Evolutionary conservation across 768 basidiomycete genomes (phyloP), one percentile per base, ranked within the genome.

Genomic region (Lactifluus subvellereus): DNA sequence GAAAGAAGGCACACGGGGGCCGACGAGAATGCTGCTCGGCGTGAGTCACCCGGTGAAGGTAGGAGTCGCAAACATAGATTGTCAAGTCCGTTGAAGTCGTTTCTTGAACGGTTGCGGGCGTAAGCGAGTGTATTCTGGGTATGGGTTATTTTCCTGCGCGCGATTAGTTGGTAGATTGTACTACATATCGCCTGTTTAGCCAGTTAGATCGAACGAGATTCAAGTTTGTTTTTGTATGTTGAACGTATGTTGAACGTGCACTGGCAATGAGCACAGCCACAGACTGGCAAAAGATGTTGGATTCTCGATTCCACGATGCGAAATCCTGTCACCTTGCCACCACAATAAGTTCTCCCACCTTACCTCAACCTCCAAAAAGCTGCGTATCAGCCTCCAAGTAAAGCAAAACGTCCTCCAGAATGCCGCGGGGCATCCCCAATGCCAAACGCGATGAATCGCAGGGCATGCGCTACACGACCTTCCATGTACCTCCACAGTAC

Each of bases 341-440:
- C 57, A 54, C 51, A 32, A 22, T 32, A n/a, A 2, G 35, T 18
- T 49, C 47, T 40, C 4, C 22, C 51, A 35, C 27, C 52, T 16
- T 47, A 59, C 47, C 32, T 45, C 38, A 42, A 20, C 48, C 10
- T n/a, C 43, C 48, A 2, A 16, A 33, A 32, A 45, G 22, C 22
- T 35, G 49, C 38, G 14, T 40, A 40, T 40, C 37, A n/a, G 18
- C n/a, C 38, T 18, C 42, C 57, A 49, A 63, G 52, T 47, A 27
- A 13, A 48, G 13, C 51, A 48, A 58, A 38, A 40, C 57, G 13
- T 45, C 22, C 13, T 60, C 22, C 20, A 66, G n/a, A 37, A 91
- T 91, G 90, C 90, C 90, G 63, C 82, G 90, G 73, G 90, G 90
- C 62, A 82, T 91, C 52, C 89, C 91, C 35, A 90, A 89, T 69